phyloP scores from a whole-genome alignment of 768 basidiomycete genomes.

The Dioszegia hungarica region DNA sequence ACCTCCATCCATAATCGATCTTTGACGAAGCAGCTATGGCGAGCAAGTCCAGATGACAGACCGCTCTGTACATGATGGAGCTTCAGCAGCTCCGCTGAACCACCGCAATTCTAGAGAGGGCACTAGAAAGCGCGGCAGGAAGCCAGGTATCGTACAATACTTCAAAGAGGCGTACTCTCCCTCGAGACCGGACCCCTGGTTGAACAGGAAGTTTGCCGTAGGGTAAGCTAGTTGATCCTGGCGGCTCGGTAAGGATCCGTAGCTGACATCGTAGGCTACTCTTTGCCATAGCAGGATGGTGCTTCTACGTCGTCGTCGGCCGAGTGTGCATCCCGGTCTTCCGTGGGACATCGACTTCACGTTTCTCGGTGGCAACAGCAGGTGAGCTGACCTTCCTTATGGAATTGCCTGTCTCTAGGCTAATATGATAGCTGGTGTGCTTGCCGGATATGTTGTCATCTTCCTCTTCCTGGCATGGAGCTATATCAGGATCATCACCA shows the following conservation, averaged over 20 bases:
- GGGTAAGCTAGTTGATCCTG: slow-evolving; percentile 14
- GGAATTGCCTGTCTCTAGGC: background rate
- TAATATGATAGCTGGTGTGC: slow-evolving; percentile 57
- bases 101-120: background rate
- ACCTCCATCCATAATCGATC: background rate
- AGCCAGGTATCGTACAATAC: background rate
- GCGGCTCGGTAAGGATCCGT: background rate
- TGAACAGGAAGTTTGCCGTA: slow-evolving; percentile 22
- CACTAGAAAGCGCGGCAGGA: background rate
- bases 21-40: no score
- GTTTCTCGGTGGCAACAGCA: slow-evolving; percentile 57
- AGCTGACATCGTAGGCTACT: slow-evolving; percentile 54
- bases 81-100: background rate
- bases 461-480: slow-evolving; percentile 72
- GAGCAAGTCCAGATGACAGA: background rate
- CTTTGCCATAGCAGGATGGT: slow-evolving; percentile 61
- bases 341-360: slow-evolving; percentile 51
- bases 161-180: background rate
- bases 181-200: slow-evolving; percentile 24
- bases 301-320: slow-evolving; percentile 71
- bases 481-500: slow-evolving; percentile 55
- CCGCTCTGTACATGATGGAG: background rate
- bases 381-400: slow-evolving; percentile 56
- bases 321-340: slow-evolving; percentile 69
- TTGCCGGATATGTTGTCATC: slow-evolving; percentile 62